Percentiles rank a stretch among this genome's conserved stretches.
phyloP scores from a whole-genome alignment of 441 rosid genomes.

The Isatis lusitanica region DNA sequence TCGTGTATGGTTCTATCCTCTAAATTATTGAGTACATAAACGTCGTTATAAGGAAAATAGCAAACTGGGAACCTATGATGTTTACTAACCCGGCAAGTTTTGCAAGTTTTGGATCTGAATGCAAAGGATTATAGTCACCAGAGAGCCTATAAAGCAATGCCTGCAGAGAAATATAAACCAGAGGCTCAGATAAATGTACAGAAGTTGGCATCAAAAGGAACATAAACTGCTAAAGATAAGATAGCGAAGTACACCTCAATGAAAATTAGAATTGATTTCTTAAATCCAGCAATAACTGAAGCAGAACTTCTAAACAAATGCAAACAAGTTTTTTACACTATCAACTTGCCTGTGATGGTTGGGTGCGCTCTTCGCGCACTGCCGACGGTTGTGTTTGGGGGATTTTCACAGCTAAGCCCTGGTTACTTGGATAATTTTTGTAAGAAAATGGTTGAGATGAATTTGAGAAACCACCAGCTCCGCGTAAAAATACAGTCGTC shows the following conservation, averaged over 20 bases:
- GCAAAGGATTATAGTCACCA: constrained; percentile 95
- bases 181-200: constrained; percentile 20
- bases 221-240: neutral
- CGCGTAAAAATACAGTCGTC: constrained; percentile 60
- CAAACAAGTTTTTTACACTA: neutral
- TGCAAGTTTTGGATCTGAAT: constrained; percentile 81
- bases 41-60: neutral
- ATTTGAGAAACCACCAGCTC: constrained; percentile 93
- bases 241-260: neutral
- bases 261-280: neutral
- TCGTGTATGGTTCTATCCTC: neutral
- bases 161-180: constrained; percentile 45
- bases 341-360: constrained; percentile 79
- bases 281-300: neutral
- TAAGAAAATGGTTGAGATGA: constrained; percentile 69
- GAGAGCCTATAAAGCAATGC: constrained; percentile 91
- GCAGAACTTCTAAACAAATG: no score
- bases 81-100: constrained; percentile 73
- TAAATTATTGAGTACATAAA: neutral
- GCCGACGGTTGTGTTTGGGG: constrained; percentile 65
- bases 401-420: constrained; percentile 57
- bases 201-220: constrained; percentile 1
- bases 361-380: constrained; percentile 66
- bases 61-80: neutral
- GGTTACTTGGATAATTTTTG: constrained; percentile 64